A percentile compares a stretch with the other conserved stretches of the same genome.
Conservation (phyloP, 441 rosid species). For the Kokia cookei region DNA sequence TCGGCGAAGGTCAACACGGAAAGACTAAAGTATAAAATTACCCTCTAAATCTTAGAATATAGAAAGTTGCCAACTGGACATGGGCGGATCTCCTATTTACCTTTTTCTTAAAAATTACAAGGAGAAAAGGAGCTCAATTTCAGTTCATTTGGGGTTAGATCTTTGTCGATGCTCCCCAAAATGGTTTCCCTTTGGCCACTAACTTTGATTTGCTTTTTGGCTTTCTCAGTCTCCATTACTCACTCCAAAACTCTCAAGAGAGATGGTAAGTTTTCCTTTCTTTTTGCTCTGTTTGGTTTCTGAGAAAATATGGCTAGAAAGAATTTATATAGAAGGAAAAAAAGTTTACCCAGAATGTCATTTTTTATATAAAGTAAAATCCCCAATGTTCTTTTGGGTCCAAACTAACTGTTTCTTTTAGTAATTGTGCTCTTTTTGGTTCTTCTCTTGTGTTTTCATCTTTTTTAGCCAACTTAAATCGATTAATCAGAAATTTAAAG, state of each 20-base stretch:
- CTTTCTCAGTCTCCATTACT: slow-evolving; percentile 18
- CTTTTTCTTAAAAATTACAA: neutral
- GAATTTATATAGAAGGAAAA: no score
- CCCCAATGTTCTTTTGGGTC: neutral
- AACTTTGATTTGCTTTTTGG: slow-evolving; percentile 14
- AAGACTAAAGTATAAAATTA: neutral
- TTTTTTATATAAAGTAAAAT: neutral
- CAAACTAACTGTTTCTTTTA: neutral
- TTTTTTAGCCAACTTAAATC: neutral
- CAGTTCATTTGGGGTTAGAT: neutral
- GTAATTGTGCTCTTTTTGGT: neutral
- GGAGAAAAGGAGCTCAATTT: neutral
- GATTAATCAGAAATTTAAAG: neutral
- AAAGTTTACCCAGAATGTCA: neutral
- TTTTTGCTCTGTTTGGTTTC: neutral
- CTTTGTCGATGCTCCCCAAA: neutral
- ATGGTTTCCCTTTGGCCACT: slow-evolving; percentile 12
- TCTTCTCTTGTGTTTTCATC: neutral
- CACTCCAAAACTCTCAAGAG: slow-evolving; percentile 46
- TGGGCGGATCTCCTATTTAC: neutral
- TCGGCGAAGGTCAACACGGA: neutral
- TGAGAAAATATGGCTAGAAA: neutral
- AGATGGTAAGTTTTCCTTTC: slow-evolving; percentile 24
- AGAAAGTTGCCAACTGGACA: neutral
- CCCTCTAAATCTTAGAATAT: neutral